A percentile compares a stretch with the other conserved stretches of the same genome.
These are phyloP conservation scores for Telopea speciosissima DNA, from an alignment of 177 flowering plant genomes.

Conservation along the genomic window DNA sequence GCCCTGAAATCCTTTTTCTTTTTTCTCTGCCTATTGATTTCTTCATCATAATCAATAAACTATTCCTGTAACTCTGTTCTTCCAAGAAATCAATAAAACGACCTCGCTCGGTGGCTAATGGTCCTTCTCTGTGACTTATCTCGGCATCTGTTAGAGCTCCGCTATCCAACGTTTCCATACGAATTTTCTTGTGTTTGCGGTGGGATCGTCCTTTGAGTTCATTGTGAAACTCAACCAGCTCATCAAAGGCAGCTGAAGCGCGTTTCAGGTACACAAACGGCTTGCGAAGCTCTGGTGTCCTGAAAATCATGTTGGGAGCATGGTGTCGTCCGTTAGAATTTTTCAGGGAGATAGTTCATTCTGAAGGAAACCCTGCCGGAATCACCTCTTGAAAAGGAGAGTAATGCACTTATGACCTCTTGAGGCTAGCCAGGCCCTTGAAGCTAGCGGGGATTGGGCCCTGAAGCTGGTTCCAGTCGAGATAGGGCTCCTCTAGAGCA, in stretches of 20 bases:
- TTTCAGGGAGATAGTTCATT: no score
- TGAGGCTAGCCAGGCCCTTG: no score
- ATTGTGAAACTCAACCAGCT: constrained; percentile 32
- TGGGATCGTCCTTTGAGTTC: constrained; percentile 22
- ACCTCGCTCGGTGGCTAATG: not conserved
- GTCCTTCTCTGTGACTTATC: not conserved
- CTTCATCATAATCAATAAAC: constrained; percentile 8
- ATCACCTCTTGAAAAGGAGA: no score
- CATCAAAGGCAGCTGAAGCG: constrained; percentile 38
- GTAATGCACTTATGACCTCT: no score
- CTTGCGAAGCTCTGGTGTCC: constrained; percentile 42
- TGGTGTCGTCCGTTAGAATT: no score
- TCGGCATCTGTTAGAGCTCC: not conserved
- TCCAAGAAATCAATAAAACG: not conserved
- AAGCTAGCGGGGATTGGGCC: no score
- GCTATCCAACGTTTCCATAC: not conserved
- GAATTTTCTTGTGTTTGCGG: not conserved
- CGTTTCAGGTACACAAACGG: constrained; percentile 39
- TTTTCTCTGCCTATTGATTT: not conserved
- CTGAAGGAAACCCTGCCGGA: no score
- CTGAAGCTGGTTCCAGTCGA: no score
- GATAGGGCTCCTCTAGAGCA: no score
- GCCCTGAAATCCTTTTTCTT: not conserved
- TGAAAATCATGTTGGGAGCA: no score
- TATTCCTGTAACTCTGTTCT: not conserved